phyloP scores from a whole-genome alignment of 2,329 filamentous ascomycete genomes.

The Zopfia rhizophila region DNA sequence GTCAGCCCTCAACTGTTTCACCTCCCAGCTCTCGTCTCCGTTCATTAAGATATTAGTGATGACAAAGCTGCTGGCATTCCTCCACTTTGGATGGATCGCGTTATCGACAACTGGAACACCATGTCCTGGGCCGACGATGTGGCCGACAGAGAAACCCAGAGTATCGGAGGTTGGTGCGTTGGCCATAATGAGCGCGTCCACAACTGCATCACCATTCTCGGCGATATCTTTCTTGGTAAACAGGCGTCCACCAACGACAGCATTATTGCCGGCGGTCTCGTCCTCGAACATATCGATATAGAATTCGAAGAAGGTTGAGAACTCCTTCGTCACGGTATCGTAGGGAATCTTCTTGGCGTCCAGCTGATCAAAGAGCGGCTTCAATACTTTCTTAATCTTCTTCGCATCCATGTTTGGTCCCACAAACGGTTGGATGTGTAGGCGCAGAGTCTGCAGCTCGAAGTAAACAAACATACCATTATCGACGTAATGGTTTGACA shows the following conservation, averaged over 20 bases:
- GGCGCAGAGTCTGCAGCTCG: slow-evolving; percentile 36
- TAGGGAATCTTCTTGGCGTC: slow-evolving; percentile 45
- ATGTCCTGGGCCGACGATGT: slow-evolving; percentile 47
- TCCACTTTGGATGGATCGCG: slow-evolving; percentile 46
- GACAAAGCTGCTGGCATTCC: slow-evolving; percentile 48
- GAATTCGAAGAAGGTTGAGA: slow-evolving; percentile 49
- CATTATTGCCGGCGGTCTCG: slow-evolving; percentile 40
- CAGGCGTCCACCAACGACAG: slow-evolving; percentile 45
- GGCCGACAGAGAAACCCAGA: slow-evolving; percentile 42
- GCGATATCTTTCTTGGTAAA: slow-evolving; percentile 44
- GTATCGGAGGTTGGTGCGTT: slow-evolving; percentile 31
- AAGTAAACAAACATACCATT: slow-evolving; percentile 51
- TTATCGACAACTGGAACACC: slow-evolving; percentile 42
- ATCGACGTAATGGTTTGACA: slow-evolving; percentile 44
- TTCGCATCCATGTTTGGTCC: slow-evolving; percentile 43
- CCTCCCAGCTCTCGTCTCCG: slow-evolving; percentile 43
- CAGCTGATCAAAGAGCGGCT: slow-evolving; percentile 41
- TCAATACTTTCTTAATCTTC: slow-evolving; percentile 37
- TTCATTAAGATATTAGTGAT: slow-evolving; percentile 45
- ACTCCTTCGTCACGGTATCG: slow-evolving; percentile 37
- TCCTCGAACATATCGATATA: slow-evolving; percentile 51
- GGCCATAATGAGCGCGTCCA: slow-evolving; percentile 38
- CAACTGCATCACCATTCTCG: slow-evolving; percentile 33
- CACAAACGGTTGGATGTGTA: slow-evolving; percentile 47
- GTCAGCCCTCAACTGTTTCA: slow-evolving; percentile 37